These are phyloP conservation scores for Sugiyamaella boreocaroliniensis DNA, from an alignment of 805 yeast species.

Conservation along the genomic window DNA sequence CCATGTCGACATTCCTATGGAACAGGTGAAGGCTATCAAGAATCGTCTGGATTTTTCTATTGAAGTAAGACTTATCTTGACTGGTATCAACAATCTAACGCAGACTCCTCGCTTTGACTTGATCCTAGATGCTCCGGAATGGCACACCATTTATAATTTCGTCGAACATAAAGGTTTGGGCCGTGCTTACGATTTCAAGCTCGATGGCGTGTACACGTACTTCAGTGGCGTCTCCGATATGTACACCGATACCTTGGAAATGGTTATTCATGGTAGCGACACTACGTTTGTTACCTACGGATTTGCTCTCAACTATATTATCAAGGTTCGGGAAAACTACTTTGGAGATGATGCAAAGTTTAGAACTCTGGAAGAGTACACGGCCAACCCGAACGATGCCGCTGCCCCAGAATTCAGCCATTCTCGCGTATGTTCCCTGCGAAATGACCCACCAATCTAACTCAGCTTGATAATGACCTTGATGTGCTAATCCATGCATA, in stretches of 20 bases:
- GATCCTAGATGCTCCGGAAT: conserved; percentile 72
- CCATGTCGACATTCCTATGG: conserved; percentile 51
- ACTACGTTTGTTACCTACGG: conserved; percentile 74
- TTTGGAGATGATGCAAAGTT: conserved; percentile 84
- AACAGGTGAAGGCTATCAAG: conserved; percentile 37
- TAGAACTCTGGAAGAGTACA: conserved; percentile 78
- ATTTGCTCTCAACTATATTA: conserved; percentile 63
- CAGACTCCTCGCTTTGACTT: conserved; percentile 53
- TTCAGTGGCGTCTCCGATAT: conserved; percentile 53
- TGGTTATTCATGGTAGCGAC: conserved; percentile 59
- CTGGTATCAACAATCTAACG: conserved; percentile 28
- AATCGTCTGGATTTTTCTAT: conserved; percentile 47
- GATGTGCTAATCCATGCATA: conserved; percentile 70
- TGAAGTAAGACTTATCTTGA: not conserved
- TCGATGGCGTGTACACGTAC: conserved; percentile 62
- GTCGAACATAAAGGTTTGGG: conserved; percentile 60
- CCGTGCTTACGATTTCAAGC: conserved; percentile 50
- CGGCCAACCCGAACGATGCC: conserved; percentile 26
- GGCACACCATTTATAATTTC: conserved; percentile 82
- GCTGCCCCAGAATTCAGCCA: conserved; percentile 11
- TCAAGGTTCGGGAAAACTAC: conserved; percentile 77
- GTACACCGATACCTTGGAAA: conserved; percentile 60
- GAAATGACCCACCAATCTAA: not conserved
- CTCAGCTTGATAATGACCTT: conserved; percentile 50
- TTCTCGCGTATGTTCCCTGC: conserved; percentile 6